phyloP scores from a whole-genome alignment of 192 early-diverging fungal species.

The Coemansia sp. region DNA sequence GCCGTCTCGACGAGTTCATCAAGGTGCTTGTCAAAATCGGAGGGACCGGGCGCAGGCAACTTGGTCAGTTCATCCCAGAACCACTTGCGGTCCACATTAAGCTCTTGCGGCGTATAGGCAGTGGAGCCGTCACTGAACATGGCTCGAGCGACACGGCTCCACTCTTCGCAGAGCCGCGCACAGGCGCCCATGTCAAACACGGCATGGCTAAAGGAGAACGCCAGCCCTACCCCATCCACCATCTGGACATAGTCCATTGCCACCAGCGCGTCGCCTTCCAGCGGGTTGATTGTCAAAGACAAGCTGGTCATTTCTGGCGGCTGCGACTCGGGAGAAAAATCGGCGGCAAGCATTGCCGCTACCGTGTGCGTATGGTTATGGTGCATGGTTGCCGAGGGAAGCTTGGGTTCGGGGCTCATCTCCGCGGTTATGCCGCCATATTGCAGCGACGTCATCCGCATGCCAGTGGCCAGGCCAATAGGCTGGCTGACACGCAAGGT shows the following conservation, averaged over 20 bases:
- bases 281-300: background rate
- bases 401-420: background rate
- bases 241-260: slow-evolving; percentile 20
- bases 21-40: slow-evolving; percentile 5
- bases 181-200: slow-evolving; percentile 8
- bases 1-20: background rate
- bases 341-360: slow-evolving; percentile 5
- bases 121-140: background rate
- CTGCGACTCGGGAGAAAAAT: slow-evolving; percentile 6
- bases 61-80: slow-evolving; percentile 4
- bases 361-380: slow-evolving; percentile 3
- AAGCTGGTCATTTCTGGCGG: background rate
- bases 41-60: background rate
- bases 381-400: slow-evolving; percentile 6
- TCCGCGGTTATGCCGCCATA: slow-evolving; percentile 2
- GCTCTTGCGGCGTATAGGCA: background rate
- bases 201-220: slow-evolving; percentile 11
- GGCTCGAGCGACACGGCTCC: slow-evolving; percentile 4
- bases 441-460: background rate
- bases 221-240: slow-evolving; percentile 21
- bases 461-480: slow-evolving; percentile 5
- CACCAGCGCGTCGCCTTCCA: slow-evolving; percentile 20
- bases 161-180: slow-evolving; percentile 1
- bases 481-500: slow-evolving; percentile 10
- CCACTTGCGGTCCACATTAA: slow-evolving; percentile 4